phyloP scores from a whole-genome alignment of 768 basidiomycete species.

The Roridomyces roridus region DNA sequence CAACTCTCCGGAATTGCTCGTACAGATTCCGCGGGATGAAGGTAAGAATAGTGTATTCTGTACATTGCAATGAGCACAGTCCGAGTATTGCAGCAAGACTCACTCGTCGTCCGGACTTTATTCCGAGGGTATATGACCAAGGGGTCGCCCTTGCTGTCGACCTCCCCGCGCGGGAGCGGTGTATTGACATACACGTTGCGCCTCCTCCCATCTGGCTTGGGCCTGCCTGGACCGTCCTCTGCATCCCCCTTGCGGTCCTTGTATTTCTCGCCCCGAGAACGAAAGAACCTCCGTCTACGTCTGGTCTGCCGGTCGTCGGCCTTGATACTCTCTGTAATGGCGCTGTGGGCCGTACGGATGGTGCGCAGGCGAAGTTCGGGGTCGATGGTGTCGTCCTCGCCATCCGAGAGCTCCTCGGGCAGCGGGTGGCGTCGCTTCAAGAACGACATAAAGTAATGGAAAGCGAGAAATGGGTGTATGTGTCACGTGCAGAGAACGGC shows the following conservation, averaged over 20 bases:
- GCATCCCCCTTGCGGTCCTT: not conserved
- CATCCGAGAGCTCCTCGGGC: conserved; percentile 40
- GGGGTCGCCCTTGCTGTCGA: conserved; percentile 79
- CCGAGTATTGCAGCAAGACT: conserved; percentile 37
- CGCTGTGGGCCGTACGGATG: conserved; percentile 91
- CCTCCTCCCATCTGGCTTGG: conserved; percentile 34
- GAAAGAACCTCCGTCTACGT: conserved; percentile 67
- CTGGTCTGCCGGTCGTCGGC: conserved; percentile 74
- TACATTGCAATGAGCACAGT: not conserved
- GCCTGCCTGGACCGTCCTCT: not conserved
- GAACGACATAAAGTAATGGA: conserved; percentile 14
- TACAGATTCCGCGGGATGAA: conserved; percentile 95
- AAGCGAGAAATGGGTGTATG: too few species aligned
- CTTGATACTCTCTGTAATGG: conserved; percentile 85
- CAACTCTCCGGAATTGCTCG: conserved; percentile 93
- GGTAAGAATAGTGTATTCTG: conserved; percentile 90
- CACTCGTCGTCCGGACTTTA: conserved; percentile 94
- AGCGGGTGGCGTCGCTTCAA: conserved; percentile 8
- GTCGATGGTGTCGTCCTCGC: conserved; percentile 77
- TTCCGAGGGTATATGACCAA: conserved; percentile 83
- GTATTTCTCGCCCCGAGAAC: conserved; percentile 50
- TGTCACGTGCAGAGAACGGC: too few species aligned
- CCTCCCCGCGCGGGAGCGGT: conserved; percentile 66
- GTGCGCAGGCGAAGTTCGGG: conserved; percentile 87
- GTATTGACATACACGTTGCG: conserved; percentile 86